Base-by-base conservation (phyloP, 495 filamentous ascomycete genomes). In the Aspergillus cavernicola region DNA sequence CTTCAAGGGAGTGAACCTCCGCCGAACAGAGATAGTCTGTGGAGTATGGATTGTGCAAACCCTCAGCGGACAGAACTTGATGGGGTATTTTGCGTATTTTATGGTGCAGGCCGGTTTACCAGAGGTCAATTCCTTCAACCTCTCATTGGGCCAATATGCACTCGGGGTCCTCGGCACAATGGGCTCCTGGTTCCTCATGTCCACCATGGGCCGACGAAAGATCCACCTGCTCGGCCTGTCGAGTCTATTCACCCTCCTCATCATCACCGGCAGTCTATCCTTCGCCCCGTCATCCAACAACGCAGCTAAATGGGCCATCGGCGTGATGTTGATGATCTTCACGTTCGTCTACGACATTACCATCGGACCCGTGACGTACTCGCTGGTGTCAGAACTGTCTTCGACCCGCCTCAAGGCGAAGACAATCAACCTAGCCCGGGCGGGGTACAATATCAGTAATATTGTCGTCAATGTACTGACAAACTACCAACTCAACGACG, bases 1-100 rank as follows among this genome's bases (percentile, higher is more conserved):
- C 68, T 88, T 89, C 70, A 83, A 79, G 62, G 85, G 85, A 0
- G 74, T 77, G 5, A 81, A 90, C 52, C 72, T 81, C 29, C 78
- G 83, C 19, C 81, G 86, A 19, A 90, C 87, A 6, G 83, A 86
- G 67, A 81, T 87, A 53, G 78, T 83, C 16, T 82, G 79, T 60
- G 76, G 81, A 68, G 73, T 80, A 24, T 91, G 86, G 85, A 78
- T 82, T 5, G 85, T 87, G 50, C 87, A 91, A 61, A 86, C 82
- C 24, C 66, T 90, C 0, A 80, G 78, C 57, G 86, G 86, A 13
- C 83, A 82, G 61, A 80, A 80, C 12, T 83, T 91, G 57, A 84
- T 80, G 50, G 82, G 84, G 38, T 89, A 88, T 63, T 84, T 80
- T 7, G 85, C 84, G 42, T 81, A 86, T 59, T 90, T 89, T 70